These are phyloP conservation scores for Colletotrichum sp. DNA, from an alignment of 2,329 filamentous ascomycete species.

Conservation along the genomic window DNA sequence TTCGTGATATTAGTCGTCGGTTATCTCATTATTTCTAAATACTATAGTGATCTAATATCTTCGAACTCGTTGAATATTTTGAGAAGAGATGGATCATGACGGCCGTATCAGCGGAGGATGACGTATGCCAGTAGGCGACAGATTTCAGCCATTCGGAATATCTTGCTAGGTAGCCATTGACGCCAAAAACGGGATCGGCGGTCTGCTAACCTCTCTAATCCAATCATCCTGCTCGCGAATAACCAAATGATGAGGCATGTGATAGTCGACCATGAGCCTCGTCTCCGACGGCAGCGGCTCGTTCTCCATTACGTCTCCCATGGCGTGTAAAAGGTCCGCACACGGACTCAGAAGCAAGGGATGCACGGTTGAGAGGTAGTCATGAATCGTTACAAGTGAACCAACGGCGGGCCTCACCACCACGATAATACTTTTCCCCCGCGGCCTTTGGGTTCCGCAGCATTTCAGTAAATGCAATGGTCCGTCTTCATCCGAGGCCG, in stretches of 20 bases:
- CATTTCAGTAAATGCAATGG: not conserved
- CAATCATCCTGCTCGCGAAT: not conserved
- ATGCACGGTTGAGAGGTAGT: slow-evolving; percentile 20
- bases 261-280: not conserved
- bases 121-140: no score
- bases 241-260: not conserved
- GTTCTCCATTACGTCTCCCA: not conserved
- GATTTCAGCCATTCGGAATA: no score
- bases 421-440: not conserved
- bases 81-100: no score
- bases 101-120: no score
- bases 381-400: slow-evolving; percentile 20
- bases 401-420: not conserved
- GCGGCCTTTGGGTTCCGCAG: not conserved
- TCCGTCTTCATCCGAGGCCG: not conserved
- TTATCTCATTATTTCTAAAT: no score
- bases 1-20: no score
- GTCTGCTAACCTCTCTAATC: no score
- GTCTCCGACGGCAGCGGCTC: not conserved
- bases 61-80: no score
- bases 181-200: no score
- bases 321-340: not conserved
- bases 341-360: slow-evolving; percentile 18
- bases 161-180: no score
- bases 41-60: no score